phyloP scores from a whole-genome alignment of 2,329 filamentous ascomycete genomes.

The Aspergillus tubingensis region DNA sequence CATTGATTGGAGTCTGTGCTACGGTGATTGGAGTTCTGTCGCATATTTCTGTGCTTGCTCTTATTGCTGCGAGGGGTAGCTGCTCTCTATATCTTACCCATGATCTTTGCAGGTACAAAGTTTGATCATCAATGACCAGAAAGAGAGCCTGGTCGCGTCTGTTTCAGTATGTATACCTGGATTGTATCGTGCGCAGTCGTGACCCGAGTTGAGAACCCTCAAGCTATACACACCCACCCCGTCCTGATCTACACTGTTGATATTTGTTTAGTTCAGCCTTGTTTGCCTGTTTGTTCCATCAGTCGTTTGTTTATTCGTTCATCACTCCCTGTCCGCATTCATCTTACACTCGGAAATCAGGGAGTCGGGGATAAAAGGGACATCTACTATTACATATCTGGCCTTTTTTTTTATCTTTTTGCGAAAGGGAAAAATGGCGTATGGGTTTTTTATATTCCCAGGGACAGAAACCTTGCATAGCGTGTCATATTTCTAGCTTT shows the following conservation, averaged over 20 bases:
- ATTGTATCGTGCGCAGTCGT: neutral
- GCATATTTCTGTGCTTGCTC: neutral
- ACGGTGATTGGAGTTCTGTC: neutral
- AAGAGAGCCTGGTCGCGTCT: neutral
- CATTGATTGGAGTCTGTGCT: neutral
- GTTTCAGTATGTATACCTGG: neutral
- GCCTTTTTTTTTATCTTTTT: constrained; percentile 20
- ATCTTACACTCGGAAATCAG: constrained; percentile 28
- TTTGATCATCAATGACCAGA: no score
- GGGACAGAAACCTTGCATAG: constrained; percentile 17
- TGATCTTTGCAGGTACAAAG: no score
- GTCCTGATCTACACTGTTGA: neutral
- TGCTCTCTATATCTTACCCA: neutral
- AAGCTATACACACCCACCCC: constrained; percentile 1
- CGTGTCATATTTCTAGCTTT: constrained; percentile 7
- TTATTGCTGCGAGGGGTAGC: neutral
- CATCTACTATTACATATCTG: neutral
- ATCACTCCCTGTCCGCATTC: neutral
- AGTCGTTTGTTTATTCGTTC: neutral
- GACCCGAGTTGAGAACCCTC: neutral
- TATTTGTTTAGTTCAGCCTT: neutral
- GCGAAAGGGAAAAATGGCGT: constrained; percentile 30
- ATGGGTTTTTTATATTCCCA: constrained; percentile 22
- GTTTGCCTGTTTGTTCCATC: neutral
- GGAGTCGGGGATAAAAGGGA: constrained; percentile 12